phyloP scores from a whole-genome alignment of 2,329 filamentous ascomycete genomes.

The Phoma herbarum region DNA sequence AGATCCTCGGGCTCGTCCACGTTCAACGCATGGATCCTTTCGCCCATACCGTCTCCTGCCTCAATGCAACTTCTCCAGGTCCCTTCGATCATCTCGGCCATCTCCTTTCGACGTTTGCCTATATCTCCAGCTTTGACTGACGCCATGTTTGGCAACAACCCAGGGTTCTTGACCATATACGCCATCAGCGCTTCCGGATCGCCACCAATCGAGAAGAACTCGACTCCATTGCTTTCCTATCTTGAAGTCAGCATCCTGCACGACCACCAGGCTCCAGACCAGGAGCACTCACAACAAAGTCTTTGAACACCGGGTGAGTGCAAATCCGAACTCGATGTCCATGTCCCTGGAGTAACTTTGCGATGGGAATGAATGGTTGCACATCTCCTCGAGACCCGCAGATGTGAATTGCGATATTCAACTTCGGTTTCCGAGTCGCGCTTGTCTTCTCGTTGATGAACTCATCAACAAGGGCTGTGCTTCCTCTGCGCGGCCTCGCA shows the following conservation, averaged over 20 bases:
- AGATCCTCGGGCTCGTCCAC: slow-evolving; percentile 52
- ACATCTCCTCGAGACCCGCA: slow-evolving; percentile 64
- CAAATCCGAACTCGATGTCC: slow-evolving; percentile 42
- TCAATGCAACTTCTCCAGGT: slow-evolving; percentile 52
- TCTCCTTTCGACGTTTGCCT: slow-evolving; percentile 40
- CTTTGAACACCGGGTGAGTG: slow-evolving; percentile 38
- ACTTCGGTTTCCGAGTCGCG: slow-evolving; percentile 16
- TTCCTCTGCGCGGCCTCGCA: slow-evolving; percentile 16
- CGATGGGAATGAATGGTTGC: slow-evolving; percentile 68
- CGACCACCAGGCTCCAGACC: not conserved
- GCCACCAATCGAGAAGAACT: slow-evolving; percentile 52
- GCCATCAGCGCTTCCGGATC: slow-evolving; percentile 58
- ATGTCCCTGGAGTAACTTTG: slow-evolving; percentile 55
- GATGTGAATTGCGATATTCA: slow-evolving; percentile 66
- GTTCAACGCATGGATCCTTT: slow-evolving; percentile 20
- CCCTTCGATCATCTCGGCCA: slow-evolving; percentile 43
- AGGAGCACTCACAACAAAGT: slow-evolving; percentile 25
- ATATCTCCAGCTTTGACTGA: slow-evolving; percentile 45
- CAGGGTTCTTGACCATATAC: slow-evolving; percentile 61
- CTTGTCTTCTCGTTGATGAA: slow-evolving; percentile 9
- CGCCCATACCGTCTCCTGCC: slow-evolving; percentile 45
- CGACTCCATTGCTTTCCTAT: slow-evolving; percentile 34
- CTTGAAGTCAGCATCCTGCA: not conserved
- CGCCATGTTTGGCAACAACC: slow-evolving; percentile 46
- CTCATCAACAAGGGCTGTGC: slow-evolving; percentile 13